Conservation (phyloP, 257 asterid species). For the Solanum etuberosum region DNA sequence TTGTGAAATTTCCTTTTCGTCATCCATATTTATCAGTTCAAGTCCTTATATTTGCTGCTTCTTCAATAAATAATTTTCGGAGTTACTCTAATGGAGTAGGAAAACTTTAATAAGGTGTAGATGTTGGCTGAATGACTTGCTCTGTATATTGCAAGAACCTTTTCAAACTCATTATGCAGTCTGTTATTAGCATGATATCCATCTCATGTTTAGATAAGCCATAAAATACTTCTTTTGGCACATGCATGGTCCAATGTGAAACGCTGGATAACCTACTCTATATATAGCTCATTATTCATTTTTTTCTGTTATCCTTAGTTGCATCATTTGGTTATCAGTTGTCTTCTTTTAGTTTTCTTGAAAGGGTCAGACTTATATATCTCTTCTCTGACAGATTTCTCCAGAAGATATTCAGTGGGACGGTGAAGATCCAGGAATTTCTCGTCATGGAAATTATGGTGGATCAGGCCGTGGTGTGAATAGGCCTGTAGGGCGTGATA, state of each 20-base stretch:
- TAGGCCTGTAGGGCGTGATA: conserved; percentile 61
- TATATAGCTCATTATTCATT: neutral
- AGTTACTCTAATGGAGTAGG: neutral
- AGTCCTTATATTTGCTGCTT: neutral
- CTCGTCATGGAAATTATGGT: conserved; percentile 59
- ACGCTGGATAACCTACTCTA: neutral
- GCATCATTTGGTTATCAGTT: neutral
- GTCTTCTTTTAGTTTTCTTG: neutral
- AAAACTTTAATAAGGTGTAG: neutral
- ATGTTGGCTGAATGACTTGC: neutral
- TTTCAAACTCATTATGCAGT: neutral
- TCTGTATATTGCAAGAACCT: neutral
- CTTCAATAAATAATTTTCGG: neutral
- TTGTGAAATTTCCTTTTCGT: neutral
- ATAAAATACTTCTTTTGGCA: neutral
- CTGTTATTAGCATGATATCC: neutral
- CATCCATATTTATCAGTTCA: neutral
- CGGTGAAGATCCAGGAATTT: conserved; percentile 76
- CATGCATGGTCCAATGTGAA: neutral
- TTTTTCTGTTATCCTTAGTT: neutral
- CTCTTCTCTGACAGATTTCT: conserved; percentile 47
- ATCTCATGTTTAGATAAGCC: neutral
- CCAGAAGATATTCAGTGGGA: conserved; percentile 88
- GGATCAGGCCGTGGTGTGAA: conserved; percentile 61
- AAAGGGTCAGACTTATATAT: neutral